These are phyloP conservation scores for Raddia guianensis DNA, from an alignment of 176 grass and related monocot genomes.

Conservation along the genomic window DNA sequence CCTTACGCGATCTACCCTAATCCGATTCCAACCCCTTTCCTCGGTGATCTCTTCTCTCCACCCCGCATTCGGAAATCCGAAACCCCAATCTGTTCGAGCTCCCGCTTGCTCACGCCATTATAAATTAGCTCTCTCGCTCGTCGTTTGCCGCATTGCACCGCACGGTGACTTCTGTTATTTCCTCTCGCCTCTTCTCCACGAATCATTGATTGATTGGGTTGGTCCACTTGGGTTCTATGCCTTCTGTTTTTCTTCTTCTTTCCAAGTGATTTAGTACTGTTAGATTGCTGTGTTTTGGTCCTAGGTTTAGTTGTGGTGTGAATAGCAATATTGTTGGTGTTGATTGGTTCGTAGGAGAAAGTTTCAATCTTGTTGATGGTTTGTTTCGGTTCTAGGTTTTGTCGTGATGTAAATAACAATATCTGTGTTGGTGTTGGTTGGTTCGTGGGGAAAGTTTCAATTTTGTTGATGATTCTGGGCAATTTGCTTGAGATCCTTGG, in stretches of 20 bases:
- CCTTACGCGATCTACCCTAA: background rate
- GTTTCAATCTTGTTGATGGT: background rate
- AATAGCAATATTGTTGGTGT: background rate
- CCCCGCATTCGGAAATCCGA: background rate
- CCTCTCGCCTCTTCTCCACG: background rate
- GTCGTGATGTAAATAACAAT: background rate
- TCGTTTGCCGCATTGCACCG: background rate
- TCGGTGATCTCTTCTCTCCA: background rate
- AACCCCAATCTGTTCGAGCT: background rate
- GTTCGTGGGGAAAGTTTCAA: background rate
- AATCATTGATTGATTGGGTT: background rate
- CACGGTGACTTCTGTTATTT: background rate
- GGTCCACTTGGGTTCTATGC: background rate
- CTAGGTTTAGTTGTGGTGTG: constrained; percentile 3
- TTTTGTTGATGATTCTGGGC: background rate
- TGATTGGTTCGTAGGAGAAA: background rate
- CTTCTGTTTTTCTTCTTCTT: background rate
- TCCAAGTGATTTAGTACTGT: background rate
- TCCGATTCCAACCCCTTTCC: background rate
- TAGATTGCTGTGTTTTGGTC: background rate
- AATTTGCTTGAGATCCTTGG: background rate
- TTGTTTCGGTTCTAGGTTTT: background rate
- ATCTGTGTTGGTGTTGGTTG: background rate
- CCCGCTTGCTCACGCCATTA: background rate
- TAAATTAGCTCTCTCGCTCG: background rate